These are phyloP conservation scores for Neurospora tetraspora DNA, from an alignment of 495 filamentous ascomycete genomes.

Conservation along the genomic window DNA sequence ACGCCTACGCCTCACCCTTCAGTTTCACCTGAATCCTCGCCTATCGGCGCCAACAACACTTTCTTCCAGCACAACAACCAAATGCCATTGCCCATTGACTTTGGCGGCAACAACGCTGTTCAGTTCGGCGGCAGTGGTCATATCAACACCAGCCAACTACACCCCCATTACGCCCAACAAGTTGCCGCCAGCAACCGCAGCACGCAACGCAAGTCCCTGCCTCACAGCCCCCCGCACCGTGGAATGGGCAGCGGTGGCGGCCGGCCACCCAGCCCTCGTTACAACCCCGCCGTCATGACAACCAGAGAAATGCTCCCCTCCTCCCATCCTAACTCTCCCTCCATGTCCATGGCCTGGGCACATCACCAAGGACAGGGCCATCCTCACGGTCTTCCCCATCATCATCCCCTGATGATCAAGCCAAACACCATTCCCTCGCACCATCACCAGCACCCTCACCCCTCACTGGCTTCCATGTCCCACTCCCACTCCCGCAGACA, in stretches of 20 bases:
- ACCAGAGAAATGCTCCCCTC: neutral
- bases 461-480: neutral
- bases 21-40: neutral
- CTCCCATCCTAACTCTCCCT: neutral
- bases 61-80: neutral
- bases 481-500: neutral
- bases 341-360: neutral
- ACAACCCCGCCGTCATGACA: neutral
- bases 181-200: neutral
- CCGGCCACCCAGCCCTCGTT: neutral
- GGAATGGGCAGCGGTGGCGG: neutral
- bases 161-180: neutral
- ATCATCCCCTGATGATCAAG: neutral
- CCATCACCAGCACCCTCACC: neutral
- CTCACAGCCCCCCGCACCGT: neutral
- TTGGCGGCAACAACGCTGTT: neutral
- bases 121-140: neutral
- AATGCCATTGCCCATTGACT: neutral
- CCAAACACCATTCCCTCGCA: neutral
- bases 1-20: neutral
- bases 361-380: neutral
- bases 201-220: neutral
- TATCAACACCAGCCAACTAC: neutral
- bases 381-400: neutral
- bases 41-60: neutral